Evolutionary conservation across 306 rosid genomes (phyloP).

Genomic region (Prunus persica): DNA sequence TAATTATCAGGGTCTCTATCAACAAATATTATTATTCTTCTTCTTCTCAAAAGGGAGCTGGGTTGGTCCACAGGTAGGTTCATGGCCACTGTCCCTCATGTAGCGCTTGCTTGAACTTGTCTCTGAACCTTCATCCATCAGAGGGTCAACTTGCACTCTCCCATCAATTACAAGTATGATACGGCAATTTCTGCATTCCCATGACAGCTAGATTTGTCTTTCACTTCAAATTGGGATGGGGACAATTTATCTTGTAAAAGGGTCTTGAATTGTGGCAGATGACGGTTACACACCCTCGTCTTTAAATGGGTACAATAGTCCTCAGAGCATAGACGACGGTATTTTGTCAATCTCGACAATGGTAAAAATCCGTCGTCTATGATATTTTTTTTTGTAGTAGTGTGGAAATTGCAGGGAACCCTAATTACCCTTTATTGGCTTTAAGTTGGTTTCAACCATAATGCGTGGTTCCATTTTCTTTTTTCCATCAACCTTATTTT

Average conservation of each 20-base stretch:
- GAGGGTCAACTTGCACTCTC: slow-evolving; percentile 25
- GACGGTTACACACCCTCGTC: no score
- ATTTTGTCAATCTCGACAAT: no score
- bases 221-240: neutral
- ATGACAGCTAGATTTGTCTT: slow-evolving; percentile 9
- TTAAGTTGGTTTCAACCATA: no score
- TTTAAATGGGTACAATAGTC: no score
- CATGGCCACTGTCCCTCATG: slow-evolving; percentile 31
- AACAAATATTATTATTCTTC: slow-evolving; percentile 32
- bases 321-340: no score
- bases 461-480: neutral
- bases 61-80: slow-evolving; percentile 44
- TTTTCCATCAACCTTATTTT: neutral
- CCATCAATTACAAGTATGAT: neutral
- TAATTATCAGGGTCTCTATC: slow-evolving; percentile 42
- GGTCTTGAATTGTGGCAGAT: no score
- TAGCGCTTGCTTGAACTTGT: slow-evolving; percentile 31
- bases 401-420: no score
- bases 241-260: neutral
- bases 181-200: slow-evolving; percentile 3
- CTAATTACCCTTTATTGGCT: no score
- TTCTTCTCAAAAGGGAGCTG: slow-evolving; percentile 28
- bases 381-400: no score
- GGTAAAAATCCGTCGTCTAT: no score
- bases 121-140: slow-evolving; percentile 30